A percentile compares a stretch with the other conserved stretches of the same genome.
Evolutionary conservation across 345 rosid species (phyloP).

Genomic region (Ceriops decandra): DNA sequence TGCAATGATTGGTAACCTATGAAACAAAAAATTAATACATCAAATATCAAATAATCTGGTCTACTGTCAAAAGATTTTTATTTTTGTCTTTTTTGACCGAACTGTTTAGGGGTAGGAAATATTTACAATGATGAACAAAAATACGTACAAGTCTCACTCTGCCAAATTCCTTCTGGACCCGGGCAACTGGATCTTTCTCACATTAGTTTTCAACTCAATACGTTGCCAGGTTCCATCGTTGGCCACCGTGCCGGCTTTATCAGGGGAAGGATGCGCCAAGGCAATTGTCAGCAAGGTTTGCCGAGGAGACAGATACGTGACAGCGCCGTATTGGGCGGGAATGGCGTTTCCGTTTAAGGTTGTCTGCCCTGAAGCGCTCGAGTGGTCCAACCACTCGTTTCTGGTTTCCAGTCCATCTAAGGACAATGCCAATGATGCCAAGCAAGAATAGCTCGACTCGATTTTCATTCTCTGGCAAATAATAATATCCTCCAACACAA

Average conservation of each 20-base stretch:
- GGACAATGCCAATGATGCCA: not conserved
- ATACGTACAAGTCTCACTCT: too few species aligned
- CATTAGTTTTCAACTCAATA: not conserved
- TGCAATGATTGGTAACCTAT: too few species aligned
- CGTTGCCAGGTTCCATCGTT: not conserved
- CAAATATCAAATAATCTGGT: too few species aligned
- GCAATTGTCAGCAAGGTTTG: conserved; percentile 18
- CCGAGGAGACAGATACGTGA: conserved; percentile 15
- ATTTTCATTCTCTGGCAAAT: too few species aligned
- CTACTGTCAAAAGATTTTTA: too few species aligned
- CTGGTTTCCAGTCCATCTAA: not conserved
- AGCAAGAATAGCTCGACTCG: not conserved
- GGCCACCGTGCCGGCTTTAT: not conserved
- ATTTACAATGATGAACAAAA: too few species aligned
- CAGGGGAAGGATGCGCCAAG: conserved; percentile 6
- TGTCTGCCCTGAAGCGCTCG: conserved; percentile 10
- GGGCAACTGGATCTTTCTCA: not conserved
- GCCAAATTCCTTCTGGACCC: not conserved
- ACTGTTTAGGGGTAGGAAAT: too few species aligned
- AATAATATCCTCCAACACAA: too few species aligned
- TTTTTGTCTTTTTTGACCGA: too few species aligned
- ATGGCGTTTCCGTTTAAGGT: not conserved
- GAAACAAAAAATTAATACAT: too few species aligned
- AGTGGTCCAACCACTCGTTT: conserved; percentile 1
- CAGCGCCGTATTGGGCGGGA: conserved; percentile 11